A percentile compares a stretch with the other conserved stretches of the same genome.
phyloP scores from a whole-genome alignment of 805 yeast genomes.

The Wickerhamomyces pijperi region DNA sequence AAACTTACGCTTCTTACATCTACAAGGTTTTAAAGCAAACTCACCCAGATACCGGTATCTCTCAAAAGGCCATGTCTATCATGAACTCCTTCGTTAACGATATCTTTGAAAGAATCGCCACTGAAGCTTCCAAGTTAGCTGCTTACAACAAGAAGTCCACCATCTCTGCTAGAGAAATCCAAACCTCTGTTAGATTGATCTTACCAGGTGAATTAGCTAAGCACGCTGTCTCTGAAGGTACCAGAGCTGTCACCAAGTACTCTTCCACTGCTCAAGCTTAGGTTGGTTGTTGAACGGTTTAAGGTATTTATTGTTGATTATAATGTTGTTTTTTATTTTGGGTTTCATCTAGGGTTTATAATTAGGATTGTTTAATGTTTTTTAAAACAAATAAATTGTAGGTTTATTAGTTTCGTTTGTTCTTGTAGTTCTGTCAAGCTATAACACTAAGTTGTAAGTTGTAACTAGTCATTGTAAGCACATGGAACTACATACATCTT shows the following conservation, averaged over 20 bases:
- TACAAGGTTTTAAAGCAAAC: constrained; percentile 98
- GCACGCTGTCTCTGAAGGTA: constrained; percentile 98
- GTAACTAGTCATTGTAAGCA: no score
- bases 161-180: constrained; percentile 96
- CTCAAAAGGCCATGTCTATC: constrained; percentile 96
- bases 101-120: constrained; percentile 94
- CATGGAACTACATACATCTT: no score
- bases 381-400: constrained; percentile 7
- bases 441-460: no score
- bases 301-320: constrained; percentile 1
- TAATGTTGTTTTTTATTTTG: neutral
- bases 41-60: constrained; percentile 98
- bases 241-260: constrained; percentile 95
- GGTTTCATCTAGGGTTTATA: neutral
- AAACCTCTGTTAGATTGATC: constrained; percentile 96
- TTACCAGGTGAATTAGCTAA: constrained; percentile 98
- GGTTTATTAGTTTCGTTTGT: neutral
- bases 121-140: constrained; percentile 97
- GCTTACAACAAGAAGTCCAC: constrained; percentile 98
- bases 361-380: neutral
- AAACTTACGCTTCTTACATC: constrained; percentile 93
- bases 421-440: no score
- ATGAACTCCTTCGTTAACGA: constrained; percentile 98
- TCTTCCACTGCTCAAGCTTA: constrained; percentile 49
- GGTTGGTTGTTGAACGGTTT: constrained; percentile 8